phyloP scores from a whole-genome alignment of 192 early-diverging fungal species.

The Coemansia sp. region DNA sequence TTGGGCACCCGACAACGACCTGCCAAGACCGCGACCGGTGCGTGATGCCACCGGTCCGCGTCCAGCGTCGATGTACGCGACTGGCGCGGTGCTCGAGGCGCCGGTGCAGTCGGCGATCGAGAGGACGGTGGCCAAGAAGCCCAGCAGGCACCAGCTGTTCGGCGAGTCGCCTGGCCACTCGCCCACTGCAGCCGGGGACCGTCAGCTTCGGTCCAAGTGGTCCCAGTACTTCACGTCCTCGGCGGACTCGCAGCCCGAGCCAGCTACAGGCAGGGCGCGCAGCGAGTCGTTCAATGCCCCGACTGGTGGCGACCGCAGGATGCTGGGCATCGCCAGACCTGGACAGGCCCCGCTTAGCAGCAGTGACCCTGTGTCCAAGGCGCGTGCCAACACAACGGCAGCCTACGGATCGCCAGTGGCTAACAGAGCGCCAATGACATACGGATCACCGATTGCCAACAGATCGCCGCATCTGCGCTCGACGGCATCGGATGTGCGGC shows the following conservation, averaged over 20 bases:
- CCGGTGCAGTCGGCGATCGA: conserved; percentile 44
- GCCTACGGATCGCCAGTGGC: neutral
- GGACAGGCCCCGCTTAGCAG: neutral
- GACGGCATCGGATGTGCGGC: neutral
- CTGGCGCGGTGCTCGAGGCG: conserved; percentile 16
- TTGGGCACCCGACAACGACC: conserved; percentile 1
- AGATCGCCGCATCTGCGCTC: conserved; percentile 5
- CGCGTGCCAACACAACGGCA: neutral
- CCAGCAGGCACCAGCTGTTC: conserved; percentile 13
- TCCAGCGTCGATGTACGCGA: conserved; percentile 44
- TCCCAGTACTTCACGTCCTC: conserved; percentile 53
- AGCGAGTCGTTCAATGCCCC: conserved; percentile 25
- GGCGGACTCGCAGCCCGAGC: conserved; percentile 7
- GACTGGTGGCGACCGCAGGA: neutral
- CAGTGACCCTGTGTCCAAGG: neutral
- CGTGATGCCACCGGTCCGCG: conserved; percentile 34
- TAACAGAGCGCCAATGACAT: too few species aligned
- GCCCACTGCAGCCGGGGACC: conserved; percentile 12
- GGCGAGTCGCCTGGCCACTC: conserved; percentile 1
- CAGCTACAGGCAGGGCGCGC: conserved; percentile 13
- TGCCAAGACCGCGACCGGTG: conserved; percentile 25
- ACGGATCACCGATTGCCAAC: too few species aligned
- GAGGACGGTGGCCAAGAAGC: conserved; percentile 27
- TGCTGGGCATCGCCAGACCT: neutral
- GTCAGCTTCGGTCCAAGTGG: conserved; percentile 35